Evolutionary conservation across 2,329 filamentous ascomycete species (phyloP).

Genomic region (Rhynchosporium agropyri): DNA sequence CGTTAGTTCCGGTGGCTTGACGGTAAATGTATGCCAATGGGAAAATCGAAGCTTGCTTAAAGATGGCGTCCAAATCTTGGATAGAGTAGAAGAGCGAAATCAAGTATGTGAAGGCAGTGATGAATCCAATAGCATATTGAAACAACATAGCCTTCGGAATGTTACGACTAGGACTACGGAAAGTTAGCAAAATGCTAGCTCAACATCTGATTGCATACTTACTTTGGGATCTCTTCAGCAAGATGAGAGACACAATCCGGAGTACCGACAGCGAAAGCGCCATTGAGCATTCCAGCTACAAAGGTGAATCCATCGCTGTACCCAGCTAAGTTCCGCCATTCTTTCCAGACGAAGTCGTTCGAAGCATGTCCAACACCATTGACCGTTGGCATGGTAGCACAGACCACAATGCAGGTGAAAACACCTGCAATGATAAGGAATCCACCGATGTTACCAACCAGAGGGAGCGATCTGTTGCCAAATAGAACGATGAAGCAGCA

Average conservation of each 20-base stretch:
- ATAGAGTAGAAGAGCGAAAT: constrained; percentile 60
- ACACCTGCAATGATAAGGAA: constrained; percentile 55
- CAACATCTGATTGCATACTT: constrained; percentile 16
- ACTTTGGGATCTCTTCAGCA: constrained; percentile 62
- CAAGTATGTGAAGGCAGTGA: constrained; percentile 54
- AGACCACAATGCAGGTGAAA: constrained; percentile 57
- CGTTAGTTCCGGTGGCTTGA: constrained; percentile 55
- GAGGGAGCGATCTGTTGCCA: constrained; percentile 54
- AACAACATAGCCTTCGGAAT: constrained; percentile 55
- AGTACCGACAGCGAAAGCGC: constrained; percentile 67
- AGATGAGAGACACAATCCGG: constrained; percentile 67
- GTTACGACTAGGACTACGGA: constrained; percentile 47
- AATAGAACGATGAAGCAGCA: constrained; percentile 51
- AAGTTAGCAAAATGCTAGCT: constrained; percentile 5
- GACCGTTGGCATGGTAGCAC: constrained; percentile 54
- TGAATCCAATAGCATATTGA: constrained; percentile 52
- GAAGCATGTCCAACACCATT: constrained; percentile 46
- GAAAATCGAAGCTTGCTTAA: constrained; percentile 53
- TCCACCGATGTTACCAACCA: constrained; percentile 54
- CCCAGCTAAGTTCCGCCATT: constrained; percentile 48
- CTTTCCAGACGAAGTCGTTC: constrained; percentile 46
- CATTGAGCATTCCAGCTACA: constrained; percentile 64
- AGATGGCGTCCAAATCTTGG: constrained; percentile 54
- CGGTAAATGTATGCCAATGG: constrained; percentile 68
- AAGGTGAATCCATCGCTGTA: constrained; percentile 58